Conservation (phyloP, 345 rosid genomes). For the Hibiscus syriacus region DNA sequence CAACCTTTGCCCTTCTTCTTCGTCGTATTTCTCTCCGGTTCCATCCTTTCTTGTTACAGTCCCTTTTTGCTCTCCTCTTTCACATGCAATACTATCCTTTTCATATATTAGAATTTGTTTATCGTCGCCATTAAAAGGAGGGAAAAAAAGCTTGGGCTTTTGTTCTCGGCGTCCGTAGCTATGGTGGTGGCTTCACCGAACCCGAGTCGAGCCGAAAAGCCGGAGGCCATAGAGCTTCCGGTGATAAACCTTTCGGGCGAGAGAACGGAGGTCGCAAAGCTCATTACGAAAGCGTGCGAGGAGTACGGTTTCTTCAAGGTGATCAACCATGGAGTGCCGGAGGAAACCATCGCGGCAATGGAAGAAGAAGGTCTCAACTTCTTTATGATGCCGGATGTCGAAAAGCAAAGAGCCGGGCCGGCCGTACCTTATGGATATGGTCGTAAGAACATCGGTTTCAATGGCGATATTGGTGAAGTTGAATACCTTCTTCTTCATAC, state of each 20-base stretch:
- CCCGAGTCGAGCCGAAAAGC: slow-evolving; percentile 18
- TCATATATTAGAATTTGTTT: neutral
- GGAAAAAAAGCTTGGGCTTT: too few species aligned
- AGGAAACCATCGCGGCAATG: slow-evolving; percentile 25
- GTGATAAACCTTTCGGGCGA: slow-evolving; percentile 45
- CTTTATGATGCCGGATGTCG: slow-evolving; percentile 48
- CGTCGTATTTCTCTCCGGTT: neutral
- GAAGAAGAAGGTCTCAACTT: slow-evolving; percentile 54
- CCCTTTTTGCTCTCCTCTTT: too few species aligned
- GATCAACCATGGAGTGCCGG: slow-evolving; percentile 63
- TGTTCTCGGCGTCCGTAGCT: neutral
- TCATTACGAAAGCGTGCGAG: slow-evolving; percentile 63
- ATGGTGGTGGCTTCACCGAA: slow-evolving; percentile 34
- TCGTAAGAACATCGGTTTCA: slow-evolving; percentile 62
- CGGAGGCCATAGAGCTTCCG: slow-evolving; percentile 39
- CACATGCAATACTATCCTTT: too few species aligned
- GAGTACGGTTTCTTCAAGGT: slow-evolving; percentile 76
- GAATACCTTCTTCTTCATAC: slow-evolving; percentile 70
- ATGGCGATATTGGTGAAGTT: slow-evolving; percentile 75
- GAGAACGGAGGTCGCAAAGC: slow-evolving; percentile 36
- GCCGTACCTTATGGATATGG: slow-evolving; percentile 76
- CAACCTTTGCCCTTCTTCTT: neutral
- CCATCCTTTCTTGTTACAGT: neutral
- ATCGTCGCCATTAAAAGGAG: too few species aligned
- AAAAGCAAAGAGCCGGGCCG: slow-evolving; percentile 52